These are phyloP conservation scores for Glomus cerebriforme DNA, from an alignment of 192 early-diverging fungal species.

Conservation along the genomic window DNA sequence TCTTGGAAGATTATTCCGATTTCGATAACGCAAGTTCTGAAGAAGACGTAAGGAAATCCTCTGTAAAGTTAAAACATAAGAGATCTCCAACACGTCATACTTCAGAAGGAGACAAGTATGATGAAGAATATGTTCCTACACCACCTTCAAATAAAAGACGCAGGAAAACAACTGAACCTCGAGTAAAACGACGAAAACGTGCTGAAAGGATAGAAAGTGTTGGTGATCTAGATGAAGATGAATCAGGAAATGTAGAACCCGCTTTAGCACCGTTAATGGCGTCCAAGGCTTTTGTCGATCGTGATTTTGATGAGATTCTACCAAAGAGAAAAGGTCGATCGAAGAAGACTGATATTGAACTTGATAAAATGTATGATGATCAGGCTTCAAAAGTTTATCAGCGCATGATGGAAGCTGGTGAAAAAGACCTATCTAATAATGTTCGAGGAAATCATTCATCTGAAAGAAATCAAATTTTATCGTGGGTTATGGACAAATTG, in stretches of 20 bases:
- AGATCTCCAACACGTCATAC: not conserved
- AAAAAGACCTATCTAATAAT: constrained; percentile 56
- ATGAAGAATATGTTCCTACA: not conserved
- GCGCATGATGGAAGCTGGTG: constrained; percentile 47
- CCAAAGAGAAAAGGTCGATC: not conserved
- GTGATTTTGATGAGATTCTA: constrained; percentile 17
- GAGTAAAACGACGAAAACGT: not conserved
- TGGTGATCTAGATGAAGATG: constrained; percentile 15
- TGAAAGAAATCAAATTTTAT: constrained; percentile 61
- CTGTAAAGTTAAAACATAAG: not conserved
- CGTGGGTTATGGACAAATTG: constrained; percentile 45
- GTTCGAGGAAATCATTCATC: constrained; percentile 55
- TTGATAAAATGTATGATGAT: constrained; percentile 19
- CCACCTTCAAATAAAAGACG: not conserved
- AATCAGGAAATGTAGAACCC: not conserved
- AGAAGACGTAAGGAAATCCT: not conserved
- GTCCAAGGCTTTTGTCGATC: not conserved
- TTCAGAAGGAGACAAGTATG: not conserved
- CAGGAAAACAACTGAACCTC: not conserved
- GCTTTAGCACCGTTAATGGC: not conserved
- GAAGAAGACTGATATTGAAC: not conserved
- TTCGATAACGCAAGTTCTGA: not conserved
- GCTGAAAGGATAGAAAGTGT: not conserved
- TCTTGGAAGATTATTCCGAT: not conserved
- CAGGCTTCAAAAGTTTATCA: not conserved